Conservation (phyloP, 2,329 filamentous ascomycete genomes). For the Aureobasidium zeae region DNA sequence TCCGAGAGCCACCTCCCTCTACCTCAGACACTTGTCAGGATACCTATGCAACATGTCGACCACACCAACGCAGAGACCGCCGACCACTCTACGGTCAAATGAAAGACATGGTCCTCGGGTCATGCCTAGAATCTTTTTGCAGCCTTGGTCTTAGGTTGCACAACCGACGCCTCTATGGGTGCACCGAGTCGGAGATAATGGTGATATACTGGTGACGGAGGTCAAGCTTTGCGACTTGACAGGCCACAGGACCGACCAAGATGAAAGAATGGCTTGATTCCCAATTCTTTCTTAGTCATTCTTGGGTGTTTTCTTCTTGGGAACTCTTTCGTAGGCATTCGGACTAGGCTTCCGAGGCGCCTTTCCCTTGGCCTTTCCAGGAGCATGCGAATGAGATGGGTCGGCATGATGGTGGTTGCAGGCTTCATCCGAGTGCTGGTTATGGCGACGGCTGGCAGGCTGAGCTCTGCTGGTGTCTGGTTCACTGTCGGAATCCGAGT, state of each 20-base stretch:
- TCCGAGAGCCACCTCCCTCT: constrained; percentile 45
- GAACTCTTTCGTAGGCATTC: constrained; percentile 74
- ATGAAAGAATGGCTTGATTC: not conserved
- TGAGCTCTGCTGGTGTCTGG: constrained; percentile 41
- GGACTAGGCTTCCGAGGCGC: constrained; percentile 56
- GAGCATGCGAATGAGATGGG: constrained; percentile 25
- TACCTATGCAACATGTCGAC: constrained; percentile 62
- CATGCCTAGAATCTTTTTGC: no score
- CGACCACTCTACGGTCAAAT: constrained; percentile 18
- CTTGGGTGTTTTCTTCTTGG: constrained; percentile 34
- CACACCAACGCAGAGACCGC: constrained; percentile 23
- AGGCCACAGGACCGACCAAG: no score
- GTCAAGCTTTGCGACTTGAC: no score
- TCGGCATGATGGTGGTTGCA: constrained; percentile 30
- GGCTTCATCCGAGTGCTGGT: constrained; percentile 23
- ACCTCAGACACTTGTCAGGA: constrained; percentile 74
- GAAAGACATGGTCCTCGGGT: not conserved
- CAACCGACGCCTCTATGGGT: no score
- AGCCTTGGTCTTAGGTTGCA: no score
- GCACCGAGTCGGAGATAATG: no score
- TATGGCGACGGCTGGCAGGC: constrained; percentile 23
- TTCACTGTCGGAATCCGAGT: constrained; percentile 46
- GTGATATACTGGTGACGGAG: no score
- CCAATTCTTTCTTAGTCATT: not conserved
- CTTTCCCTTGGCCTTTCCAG: constrained; percentile 33